A percentile compares a stretch with the other conserved stretches of the same genome.
Evolutionary conservation across 495 filamentous ascomycete species (phyloP).

Genomic region (Xylaria intraflava): DNA sequence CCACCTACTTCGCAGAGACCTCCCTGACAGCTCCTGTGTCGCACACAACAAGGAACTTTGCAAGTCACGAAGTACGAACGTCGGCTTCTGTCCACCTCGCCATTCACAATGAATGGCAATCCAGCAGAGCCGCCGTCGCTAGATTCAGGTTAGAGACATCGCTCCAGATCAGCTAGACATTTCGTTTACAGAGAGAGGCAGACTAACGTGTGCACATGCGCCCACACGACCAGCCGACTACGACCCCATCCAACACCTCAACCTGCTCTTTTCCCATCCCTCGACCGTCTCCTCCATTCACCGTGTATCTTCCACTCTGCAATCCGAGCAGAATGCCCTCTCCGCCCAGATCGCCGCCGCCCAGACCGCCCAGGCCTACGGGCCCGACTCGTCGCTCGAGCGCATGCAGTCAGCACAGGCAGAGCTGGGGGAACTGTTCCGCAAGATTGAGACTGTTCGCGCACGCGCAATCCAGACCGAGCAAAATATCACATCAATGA

Average conservation of each 20-base stretch:
- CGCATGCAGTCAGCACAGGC: conserved; percentile 85
- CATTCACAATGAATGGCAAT: conserved; percentile 39
- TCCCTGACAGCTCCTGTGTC: neutral
- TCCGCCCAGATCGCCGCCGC: conserved; percentile 70
- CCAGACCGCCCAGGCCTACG: conserved; percentile 74
- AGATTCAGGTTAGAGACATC: conserved; percentile 42
- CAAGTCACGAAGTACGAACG: conserved; percentile 6
- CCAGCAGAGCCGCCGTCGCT: conserved; percentile 36
- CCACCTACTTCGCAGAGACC: neutral
- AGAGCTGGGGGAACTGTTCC: conserved; percentile 83
- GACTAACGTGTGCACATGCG: neutral
- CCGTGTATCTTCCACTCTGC: conserved; percentile 63
- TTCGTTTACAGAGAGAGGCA: neutral
- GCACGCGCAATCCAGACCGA: conserved; percentile 87
- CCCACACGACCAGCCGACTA: conserved; percentile 65
- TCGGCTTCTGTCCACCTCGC: neutral
- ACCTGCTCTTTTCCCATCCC: conserved; percentile 87
- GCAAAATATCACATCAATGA: conserved; percentile 96
- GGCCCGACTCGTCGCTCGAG: conserved; percentile 79
- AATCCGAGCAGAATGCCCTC: conserved; percentile 75
- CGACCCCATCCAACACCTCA: conserved; percentile 88
- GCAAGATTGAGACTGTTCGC: conserved; percentile 91
- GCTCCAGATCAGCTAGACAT: neutral
- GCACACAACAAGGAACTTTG: neutral
- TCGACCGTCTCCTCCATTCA: conserved; percentile 75